Percentiles rank a stretch among this genome's conserved stretches.
Evolutionary conservation across 2,329 filamentous ascomycete species (phyloP).

Genomic region (Aspergillus jensenii): DNA sequence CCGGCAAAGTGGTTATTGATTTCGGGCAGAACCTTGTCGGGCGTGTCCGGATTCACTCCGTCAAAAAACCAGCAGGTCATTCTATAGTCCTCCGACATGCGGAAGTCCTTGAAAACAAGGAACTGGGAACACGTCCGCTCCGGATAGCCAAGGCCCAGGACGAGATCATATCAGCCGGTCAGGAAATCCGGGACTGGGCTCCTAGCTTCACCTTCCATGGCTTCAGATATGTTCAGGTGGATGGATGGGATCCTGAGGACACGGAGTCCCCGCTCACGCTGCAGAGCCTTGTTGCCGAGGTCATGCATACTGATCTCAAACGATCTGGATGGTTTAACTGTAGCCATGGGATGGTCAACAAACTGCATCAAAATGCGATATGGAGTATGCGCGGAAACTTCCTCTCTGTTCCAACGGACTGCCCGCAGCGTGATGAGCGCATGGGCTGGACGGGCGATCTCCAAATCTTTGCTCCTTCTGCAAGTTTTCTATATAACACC

Average conservation of each 20-base stretch:
- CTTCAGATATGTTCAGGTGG: slow-evolving; percentile 51
- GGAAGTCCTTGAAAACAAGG: slow-evolving; percentile 55
- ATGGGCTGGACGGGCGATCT: slow-evolving; percentile 56
- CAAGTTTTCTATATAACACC: slow-evolving; percentile 56
- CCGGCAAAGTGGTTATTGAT: slow-evolving; percentile 53
- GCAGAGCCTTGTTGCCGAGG: slow-evolving; percentile 37
- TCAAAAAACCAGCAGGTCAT: slow-evolving; percentile 17
- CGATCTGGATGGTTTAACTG: slow-evolving; percentile 53
- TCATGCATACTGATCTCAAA: slow-evolving; percentile 55
- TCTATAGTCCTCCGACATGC: slow-evolving; percentile 48
- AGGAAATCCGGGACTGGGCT: slow-evolving; percentile 36
- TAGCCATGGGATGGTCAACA: slow-evolving; percentile 53
- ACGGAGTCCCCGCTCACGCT: slow-evolving; percentile 7
- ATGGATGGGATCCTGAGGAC: slow-evolving; percentile 17
- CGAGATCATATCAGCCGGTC: slow-evolving; percentile 35
- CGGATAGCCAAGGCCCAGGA: slow-evolving; percentile 47
- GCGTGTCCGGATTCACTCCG: slow-evolving; percentile 39
- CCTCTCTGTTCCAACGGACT: slow-evolving; percentile 58
- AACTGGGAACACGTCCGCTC: slow-evolving; percentile 46
- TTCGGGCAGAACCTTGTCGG: slow-evolving; percentile 62
- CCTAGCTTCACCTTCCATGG: slow-evolving; percentile 56
- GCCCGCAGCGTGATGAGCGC: slow-evolving; percentile 57
- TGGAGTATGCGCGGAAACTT: slow-evolving; percentile 64
- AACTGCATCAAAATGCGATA: slow-evolving; percentile 54
- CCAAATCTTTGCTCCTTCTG: slow-evolving; percentile 52